Evolutionary conservation across 331 rosid genomes (phyloP), one percentile per base, ranked within the genome.

Genomic region (Phaseolus coccineus): DNA sequence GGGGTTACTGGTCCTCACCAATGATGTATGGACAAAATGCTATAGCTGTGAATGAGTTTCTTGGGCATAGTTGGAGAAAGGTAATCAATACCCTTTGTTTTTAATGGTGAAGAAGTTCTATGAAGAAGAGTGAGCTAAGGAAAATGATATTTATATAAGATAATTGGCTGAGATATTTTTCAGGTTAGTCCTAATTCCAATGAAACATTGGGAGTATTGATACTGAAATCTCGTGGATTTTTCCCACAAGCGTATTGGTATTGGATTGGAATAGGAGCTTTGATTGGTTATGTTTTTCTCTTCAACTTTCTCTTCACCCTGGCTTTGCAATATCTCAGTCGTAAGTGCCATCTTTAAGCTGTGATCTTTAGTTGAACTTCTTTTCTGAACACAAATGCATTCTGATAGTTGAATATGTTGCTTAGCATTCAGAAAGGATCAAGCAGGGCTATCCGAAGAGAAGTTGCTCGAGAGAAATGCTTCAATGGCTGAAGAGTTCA

Each of bases 21-120:
- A n/a, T 91, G 84, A 94, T 94, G 98, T 94, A 94, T 81, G 98
- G 90, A 80, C 98, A 94, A 77, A 90, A 89, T 83, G 97, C 98
- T 44, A 81, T 94, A 62, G 88, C 93, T 16, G 93, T 90, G 76
- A 94, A 94, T 81, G 97, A 94, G 77, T 92, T 94, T 89, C 94
- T 91, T 10, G 97, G 97, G 48, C 82, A 88, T 76, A 90, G 87
- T 80, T 94, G 96, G 97, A 90, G 87, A 61, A 90, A 91, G 84
- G 98, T 91, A 85, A 55, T 8, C 13, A 22, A 76, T 5, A 30
- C 2, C 6, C 2, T 52, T 44, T 55, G 48, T 5, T 55, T 71
- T 16, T 5, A 28, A 12, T 44, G 12, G 5, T 44, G 44, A 51
- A 59, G 7, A 44, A 6, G 27, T 22, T 59, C 6, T 25, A 64